These are phyloP conservation scores for Tolypocladium capitatum DNA, from an alignment of 2,329 filamentous ascomycete genomes.

Conservation along the genomic window DNA sequence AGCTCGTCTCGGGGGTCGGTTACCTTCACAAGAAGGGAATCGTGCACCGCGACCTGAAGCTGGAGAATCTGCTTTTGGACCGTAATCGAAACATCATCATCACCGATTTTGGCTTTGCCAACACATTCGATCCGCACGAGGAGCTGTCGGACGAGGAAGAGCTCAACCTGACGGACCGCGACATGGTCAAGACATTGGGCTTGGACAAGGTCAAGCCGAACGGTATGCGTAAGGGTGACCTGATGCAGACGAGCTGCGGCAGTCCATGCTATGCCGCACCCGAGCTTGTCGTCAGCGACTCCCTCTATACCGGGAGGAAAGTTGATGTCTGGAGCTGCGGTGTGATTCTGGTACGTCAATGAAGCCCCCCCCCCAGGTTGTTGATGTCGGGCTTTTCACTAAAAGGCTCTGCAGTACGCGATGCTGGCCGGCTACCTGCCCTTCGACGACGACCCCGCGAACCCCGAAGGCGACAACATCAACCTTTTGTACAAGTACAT, in stretches of 20 bases:
- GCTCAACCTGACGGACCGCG: conserved; percentile 70
- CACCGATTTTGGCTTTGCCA: conserved; percentile 97
- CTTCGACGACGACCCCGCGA: conserved; percentile 95
- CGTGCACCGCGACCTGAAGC: conserved; percentile 89
- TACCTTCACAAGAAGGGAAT: conserved; percentile 98
- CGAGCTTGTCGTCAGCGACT: conserved; percentile 93
- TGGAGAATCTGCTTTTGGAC: conserved; percentile 90
- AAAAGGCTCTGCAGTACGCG: conserved; percentile 56
- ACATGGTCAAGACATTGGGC: conserved; percentile 76
- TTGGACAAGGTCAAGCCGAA: conserved; percentile 66
- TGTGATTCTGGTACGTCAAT: conserved; percentile 73
- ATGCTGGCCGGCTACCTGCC: conserved; percentile 97
- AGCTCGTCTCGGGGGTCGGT: conserved; percentile 89
- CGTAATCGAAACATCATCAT: conserved; percentile 99
- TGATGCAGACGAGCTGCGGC: conserved; percentile 98
- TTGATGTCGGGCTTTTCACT: background rate
- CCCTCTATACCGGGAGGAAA: conserved; percentile 90
- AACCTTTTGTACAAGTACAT: conserved; percentile 99
- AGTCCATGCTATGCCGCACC: conserved; percentile 96
- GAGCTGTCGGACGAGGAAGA: conserved; percentile 86
- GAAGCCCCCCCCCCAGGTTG: background rate
- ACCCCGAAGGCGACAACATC: conserved; percentile 97
- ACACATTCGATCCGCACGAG: conserved; percentile 84
- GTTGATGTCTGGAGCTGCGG: conserved; percentile 99
- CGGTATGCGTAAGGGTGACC: conserved; percentile 71